Evolutionary conservation across 2,329 filamentous ascomycete genomes (phyloP).

Genomic region (Exophiala sideris): DNA sequence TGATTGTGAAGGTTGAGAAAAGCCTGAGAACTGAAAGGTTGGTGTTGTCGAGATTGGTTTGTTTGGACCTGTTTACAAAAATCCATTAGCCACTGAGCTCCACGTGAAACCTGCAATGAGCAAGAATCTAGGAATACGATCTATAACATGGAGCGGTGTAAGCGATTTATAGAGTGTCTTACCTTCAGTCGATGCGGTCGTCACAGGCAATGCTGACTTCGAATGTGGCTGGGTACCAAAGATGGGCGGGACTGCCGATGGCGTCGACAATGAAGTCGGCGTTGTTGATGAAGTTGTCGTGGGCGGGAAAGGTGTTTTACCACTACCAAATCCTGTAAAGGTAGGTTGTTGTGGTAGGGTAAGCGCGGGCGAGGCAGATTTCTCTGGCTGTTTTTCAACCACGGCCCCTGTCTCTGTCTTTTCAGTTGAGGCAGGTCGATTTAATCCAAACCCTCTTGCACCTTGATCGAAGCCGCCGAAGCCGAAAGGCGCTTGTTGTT

Average conservation of each 20-base stretch:
- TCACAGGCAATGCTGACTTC: background rate
- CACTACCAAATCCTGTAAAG: background rate
- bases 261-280: background rate
- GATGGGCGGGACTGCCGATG: background rate
- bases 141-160: too few relatives aligned
- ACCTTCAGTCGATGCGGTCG: slow-evolving; percentile 1
- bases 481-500: background rate
- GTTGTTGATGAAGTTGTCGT: background rate
- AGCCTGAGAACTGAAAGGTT: background rate
- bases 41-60: background rate
- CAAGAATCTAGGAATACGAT: too few relatives aligned
- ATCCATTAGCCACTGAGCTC: background rate
- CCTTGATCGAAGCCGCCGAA: background rate
- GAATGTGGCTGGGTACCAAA: background rate
- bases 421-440: background rate
- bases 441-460: background rate
- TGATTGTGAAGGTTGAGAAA: background rate
- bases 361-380: background rate
- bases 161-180: background rate
- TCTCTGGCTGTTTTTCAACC: background rate
- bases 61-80: background rate
- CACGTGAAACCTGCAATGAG: background rate
- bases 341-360: background rate
- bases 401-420: background rate
- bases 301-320: background rate